Base-by-base conservation (phyloP, 1,284 basidiomycete genomes). In the Cutaneotrichosporon dermatis region DNA sequence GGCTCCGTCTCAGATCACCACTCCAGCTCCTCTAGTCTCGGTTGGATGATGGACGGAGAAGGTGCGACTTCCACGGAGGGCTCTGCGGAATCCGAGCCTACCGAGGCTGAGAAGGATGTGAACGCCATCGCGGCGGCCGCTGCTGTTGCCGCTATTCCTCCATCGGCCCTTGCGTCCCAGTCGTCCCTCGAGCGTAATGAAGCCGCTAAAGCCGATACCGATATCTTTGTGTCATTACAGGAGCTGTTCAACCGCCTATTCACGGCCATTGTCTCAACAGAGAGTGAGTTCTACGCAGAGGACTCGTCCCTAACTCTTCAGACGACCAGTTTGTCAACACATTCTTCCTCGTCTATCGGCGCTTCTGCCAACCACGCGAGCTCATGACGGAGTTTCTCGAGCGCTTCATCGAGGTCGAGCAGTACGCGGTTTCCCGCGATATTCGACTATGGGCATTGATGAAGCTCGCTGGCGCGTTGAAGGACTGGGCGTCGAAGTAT, bases 291-390 rank as follows among this genome's bases (percentile, higher is more conserved):
- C n/a, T n/a, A 12, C 10, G 13, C 11, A 42, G 25, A 25, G 25
- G 25, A 25, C 25, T 25, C 25, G 25, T 25, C 25, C 25, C 25
- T 25, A 25, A 25, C 25, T 25, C 25, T 25, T 25, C 33, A 49
- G 76, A 78, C 52, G 69, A 70, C 7, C 50, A 58, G 9, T 76
- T 77, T 50, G 64, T 76, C 10, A 62, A 64, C 15, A 61, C 72
- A 7, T 79, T 79, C 60, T 73, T 77, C 62, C 59, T 75, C 59
- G 73, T 70, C 0, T 79, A 75, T 58, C 72, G 78, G 1, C 70
- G 78, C 0, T 79, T 78, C 54, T 72, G 69, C 25, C 58, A 62
- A 5, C 74, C 78, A 3, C 51, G 51, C 1, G 71, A 74, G 1
- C 43, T 79, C 12, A 71, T 79, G 65, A 57, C 60, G 4, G 69